These are phyloP conservation scores for Stevia rebaudiana DNA, from an alignment of 140 eudicot genomes.

Conservation along the genomic window DNA sequence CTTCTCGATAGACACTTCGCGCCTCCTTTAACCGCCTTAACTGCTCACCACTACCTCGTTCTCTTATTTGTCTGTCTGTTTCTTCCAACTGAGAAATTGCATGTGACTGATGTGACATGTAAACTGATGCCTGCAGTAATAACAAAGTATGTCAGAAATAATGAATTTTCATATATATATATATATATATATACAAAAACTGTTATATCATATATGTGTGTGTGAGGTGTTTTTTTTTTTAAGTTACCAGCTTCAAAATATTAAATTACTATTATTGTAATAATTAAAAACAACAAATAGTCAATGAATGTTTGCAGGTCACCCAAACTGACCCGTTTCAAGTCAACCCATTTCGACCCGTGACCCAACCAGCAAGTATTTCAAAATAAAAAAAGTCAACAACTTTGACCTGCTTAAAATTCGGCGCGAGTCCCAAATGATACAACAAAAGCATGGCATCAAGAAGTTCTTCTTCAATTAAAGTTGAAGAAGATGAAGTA, in stretches of 20 bases:
- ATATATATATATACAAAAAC: too few relatives aligned
- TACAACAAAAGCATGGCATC: constrained; percentile 93
- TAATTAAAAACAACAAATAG: background rate
- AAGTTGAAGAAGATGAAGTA: constrained; percentile 56
- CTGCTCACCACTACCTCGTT: constrained; percentile 58
- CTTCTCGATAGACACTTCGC: constrained; percentile 74
- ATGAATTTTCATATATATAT: background rate
- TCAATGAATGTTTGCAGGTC: background rate
- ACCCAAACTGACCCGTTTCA: background rate
- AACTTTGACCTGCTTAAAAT: constrained; percentile 75
- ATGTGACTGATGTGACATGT: constrained; percentile 85
- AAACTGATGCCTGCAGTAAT: constrained; percentile 63
- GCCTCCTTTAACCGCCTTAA: constrained; percentile 82
- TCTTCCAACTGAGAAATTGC: constrained; percentile 77
- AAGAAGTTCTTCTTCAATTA: constrained; percentile 90
- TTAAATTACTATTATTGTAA: too few relatives aligned
- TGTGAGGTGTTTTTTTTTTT: too few relatives aligned
- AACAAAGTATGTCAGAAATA: constrained; percentile 12
- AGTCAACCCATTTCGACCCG: background rate
- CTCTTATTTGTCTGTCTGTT: constrained; percentile 77
- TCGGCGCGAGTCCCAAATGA: constrained; percentile 92
- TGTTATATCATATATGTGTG: too few relatives aligned
- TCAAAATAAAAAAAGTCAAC: background rate
- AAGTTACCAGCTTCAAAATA: too few relatives aligned
- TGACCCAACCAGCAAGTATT: background rate